Percentiles rank a stretch among this genome's conserved stretches.
phyloP scores from a whole-genome alignment of 352 stramenopile species.

The Aphanomyces euteiches region DNA sequence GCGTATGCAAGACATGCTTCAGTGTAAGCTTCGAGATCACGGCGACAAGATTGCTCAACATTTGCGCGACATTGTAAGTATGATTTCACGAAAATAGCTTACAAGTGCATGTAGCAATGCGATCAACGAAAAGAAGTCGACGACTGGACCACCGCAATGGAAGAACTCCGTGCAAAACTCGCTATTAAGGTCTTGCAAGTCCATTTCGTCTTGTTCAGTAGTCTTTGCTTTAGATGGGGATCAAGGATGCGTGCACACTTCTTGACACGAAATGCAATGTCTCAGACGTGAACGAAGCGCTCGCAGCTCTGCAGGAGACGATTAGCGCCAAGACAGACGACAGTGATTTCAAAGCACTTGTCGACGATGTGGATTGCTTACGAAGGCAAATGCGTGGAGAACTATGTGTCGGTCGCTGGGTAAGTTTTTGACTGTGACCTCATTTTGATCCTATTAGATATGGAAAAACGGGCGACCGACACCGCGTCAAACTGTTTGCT shows the following conservation, averaged over 20 bases:
- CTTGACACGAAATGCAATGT: slow-evolving; percentile 28
- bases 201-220: neutral
- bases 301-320: slow-evolving; percentile 36
- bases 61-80: neutral
- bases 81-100: neutral
- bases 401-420: slow-evolving; percentile 68
- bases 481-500: slow-evolving; percentile 52
- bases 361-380: slow-evolving; percentile 44
- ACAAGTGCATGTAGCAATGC: slow-evolving; percentile 4
- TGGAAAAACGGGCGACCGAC: slow-evolving; percentile 62
- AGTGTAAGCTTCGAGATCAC: slow-evolving; percentile 3
- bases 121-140: slow-evolving; percentile 6
- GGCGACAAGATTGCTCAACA: slow-evolving; percentile 3
- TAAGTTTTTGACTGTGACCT: slow-evolving; percentile 36
- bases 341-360: slow-evolving; percentile 31
- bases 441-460: slow-evolving; percentile 39
- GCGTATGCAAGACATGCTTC: neutral
- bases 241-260: slow-evolving; percentile 27
- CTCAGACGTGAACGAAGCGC: slow-evolving; percentile 32
- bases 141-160: slow-evolving; percentile 2
- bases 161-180: slow-evolving; percentile 13
- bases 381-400: slow-evolving; percentile 59
- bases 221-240: slow-evolving; percentile 13
- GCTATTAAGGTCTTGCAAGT: slow-evolving; percentile 4
- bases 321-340: slow-evolving; percentile 16